A percentile compares a stretch with the other conserved stretches of the same genome.
phyloP scores from a whole-genome alignment of 176 grass and related monocot genomes.

The Carex scoparia region DNA sequence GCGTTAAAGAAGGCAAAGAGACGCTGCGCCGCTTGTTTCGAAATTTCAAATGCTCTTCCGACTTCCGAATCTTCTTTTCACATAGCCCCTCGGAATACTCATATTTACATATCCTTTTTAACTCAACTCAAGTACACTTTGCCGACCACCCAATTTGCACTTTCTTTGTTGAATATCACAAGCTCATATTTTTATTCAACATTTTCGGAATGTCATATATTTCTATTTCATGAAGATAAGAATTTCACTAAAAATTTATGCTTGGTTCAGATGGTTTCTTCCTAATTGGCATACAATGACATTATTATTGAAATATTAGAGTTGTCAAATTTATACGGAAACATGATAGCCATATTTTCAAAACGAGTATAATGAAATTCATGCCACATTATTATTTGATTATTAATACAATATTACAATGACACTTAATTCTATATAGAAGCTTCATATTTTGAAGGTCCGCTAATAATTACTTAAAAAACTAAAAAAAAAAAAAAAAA shows the following conservation, averaged over 20 bases:
- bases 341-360: neutral
- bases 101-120: constrained; percentile 12
- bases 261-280: too few species aligned
- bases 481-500: too few species aligned
- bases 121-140: neutral
- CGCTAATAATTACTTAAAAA: too few species aligned
- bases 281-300: neutral
- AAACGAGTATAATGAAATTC: too few species aligned
- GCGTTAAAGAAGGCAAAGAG: neutral
- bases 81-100: neutral
- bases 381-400: too few species aligned
- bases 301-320: neutral
- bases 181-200: neutral
- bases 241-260: too few species aligned
- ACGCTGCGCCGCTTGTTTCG: constrained; percentile 14
- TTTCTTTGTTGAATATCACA: neutral
- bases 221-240: neutral
- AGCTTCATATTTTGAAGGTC: too few species aligned
- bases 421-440: too few species aligned
- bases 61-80: neutral
- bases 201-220: neutral
- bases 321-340: neutral
- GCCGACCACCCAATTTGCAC: neutral
- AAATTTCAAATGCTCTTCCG: constrained; percentile 16
- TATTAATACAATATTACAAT: too few species aligned